Percentiles rank a stretch among this genome's conserved stretches.
Conservation (phyloP, 2,329 filamentous ascomycete genomes). For the Ophiognomonia clavigignenti-juglandacearum region DNA sequence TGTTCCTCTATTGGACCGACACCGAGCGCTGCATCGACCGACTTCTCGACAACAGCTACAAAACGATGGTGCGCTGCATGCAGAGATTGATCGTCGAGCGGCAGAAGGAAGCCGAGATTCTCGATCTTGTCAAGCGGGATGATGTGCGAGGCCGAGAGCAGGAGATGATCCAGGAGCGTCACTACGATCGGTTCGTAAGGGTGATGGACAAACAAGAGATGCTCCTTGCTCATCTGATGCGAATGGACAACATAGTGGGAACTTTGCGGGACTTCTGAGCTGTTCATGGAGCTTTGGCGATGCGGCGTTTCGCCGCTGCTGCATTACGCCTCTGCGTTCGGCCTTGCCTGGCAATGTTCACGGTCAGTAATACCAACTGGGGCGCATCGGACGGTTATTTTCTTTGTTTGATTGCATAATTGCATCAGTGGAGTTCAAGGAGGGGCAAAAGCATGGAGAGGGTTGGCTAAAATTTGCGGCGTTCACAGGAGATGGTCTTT, state of each 20-base stretch:
- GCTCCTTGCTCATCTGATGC: conserved; percentile 71
- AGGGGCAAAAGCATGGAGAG: conserved; percentile 4
- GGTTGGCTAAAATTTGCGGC: conserved; percentile 11
- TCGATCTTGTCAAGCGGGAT: conserved; percentile 76
- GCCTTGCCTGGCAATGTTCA: background rate
- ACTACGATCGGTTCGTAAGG: conserved; percentile 57
- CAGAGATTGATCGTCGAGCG: conserved; percentile 77
- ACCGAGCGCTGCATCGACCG: conserved; percentile 63
- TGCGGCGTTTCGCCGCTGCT: background rate
- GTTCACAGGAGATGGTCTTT: conserved; percentile 11
- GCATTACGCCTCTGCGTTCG: background rate
- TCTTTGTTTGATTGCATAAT: conserved; percentile 1
- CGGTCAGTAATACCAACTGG: background rate
- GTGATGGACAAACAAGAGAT: conserved; percentile 59
- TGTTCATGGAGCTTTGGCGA: background rate
- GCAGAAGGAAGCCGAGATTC: conserved; percentile 63
- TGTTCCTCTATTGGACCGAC: conserved; percentile 93
- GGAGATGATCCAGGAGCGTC: conserved; percentile 68
- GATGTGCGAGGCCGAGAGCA: conserved; percentile 84
- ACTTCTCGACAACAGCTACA: conserved; percentile 78
- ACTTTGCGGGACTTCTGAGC: conserved; percentile 72
- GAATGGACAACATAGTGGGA: conserved; percentile 80
- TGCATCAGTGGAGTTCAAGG: conserved; percentile 22
- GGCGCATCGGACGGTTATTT: conserved; percentile 2
- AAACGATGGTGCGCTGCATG: conserved; percentile 79